Conservation (phyloP, 352 stramenopile species). For the Peronospora destructor region DNA sequence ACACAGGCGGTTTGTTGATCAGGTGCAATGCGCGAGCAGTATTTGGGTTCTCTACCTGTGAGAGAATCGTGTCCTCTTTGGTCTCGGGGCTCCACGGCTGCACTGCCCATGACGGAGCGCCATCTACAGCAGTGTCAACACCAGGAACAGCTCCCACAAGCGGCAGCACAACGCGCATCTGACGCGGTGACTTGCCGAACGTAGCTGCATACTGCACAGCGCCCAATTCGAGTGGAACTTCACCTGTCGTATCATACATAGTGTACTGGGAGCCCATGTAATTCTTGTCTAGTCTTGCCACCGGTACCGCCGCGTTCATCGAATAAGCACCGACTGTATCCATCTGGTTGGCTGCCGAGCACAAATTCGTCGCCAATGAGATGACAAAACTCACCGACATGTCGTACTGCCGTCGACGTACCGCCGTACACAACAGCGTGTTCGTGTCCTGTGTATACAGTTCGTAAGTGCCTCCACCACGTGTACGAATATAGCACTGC, state of each 20-base stretch:
- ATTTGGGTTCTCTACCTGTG: conserved; percentile 68
- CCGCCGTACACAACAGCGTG: conserved; percentile 65
- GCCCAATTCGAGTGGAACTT: conserved; percentile 53
- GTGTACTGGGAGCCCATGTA: conserved; percentile 87
- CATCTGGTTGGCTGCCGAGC: conserved; percentile 21
- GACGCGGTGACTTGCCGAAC: conserved; percentile 78
- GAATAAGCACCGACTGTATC: conserved; percentile 13
- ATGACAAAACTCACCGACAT: conserved; percentile 85
- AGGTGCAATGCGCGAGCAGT: conserved; percentile 51
- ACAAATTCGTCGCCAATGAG: conserved; percentile 45
- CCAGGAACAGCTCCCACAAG: conserved; percentile 40
- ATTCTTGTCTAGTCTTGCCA: conserved; percentile 80
- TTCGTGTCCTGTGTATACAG: conserved; percentile 80
- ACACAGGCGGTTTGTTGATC: conserved; percentile 85
- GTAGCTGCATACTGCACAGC: conserved; percentile 82
- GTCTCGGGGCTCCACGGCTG: conserved; percentile 46
- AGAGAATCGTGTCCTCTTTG: conserved; percentile 77
- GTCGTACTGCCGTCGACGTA: conserved; percentile 78
- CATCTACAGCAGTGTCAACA: conserved; percentile 37
- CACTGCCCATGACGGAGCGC: conserved; percentile 44
- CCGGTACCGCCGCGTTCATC: conserved; percentile 32
- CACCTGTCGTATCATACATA: conserved; percentile 62
- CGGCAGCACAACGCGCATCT: conserved; percentile 76
- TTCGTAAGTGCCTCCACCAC: conserved; percentile 76
- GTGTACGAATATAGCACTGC: conserved; percentile 85